phyloP scores from a whole-genome alignment of 257 asterid genomes.

The Solanum appendiculatum region DNA sequence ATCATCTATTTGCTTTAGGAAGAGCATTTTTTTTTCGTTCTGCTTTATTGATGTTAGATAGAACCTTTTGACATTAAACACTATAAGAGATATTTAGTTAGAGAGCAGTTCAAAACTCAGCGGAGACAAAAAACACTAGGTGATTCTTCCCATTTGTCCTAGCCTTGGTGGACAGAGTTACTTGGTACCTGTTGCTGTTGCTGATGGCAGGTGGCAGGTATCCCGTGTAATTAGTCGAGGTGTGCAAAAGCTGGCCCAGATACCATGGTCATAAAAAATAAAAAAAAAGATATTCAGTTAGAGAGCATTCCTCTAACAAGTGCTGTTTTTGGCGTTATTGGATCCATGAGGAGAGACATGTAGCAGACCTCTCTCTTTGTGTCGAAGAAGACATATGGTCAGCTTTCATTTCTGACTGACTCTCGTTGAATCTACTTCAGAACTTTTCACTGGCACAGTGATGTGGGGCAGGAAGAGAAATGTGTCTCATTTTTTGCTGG shows the following conservation, averaged over 20 bases:
- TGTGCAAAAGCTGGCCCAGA: background rate
- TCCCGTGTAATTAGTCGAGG: background rate
- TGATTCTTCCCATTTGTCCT: background rate
- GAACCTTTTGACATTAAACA: background rate
- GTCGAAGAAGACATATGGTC: background rate
- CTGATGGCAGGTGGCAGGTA: background rate
- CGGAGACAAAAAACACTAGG: background rate
- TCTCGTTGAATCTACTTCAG: background rate
- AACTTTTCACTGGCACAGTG: background rate
- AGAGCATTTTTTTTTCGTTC: background rate
- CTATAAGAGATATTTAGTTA: background rate
- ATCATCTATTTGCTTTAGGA: background rate
- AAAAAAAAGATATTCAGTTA: too few relatives aligned
- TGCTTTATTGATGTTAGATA: background rate
- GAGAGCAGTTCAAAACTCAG: background rate
- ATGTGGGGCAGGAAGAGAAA: background rate
- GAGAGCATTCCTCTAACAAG: background rate
- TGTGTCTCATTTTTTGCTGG: background rate
- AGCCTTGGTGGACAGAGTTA: background rate
- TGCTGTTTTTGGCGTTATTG: background rate
- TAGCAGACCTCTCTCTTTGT: background rate
- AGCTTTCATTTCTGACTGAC: background rate
- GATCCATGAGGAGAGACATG: background rate
- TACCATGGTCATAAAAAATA: background rate
- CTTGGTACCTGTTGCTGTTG: background rate